Conservation (phyloP, 257 asterid species). For the Nyctanthes arbortristis region DNA sequence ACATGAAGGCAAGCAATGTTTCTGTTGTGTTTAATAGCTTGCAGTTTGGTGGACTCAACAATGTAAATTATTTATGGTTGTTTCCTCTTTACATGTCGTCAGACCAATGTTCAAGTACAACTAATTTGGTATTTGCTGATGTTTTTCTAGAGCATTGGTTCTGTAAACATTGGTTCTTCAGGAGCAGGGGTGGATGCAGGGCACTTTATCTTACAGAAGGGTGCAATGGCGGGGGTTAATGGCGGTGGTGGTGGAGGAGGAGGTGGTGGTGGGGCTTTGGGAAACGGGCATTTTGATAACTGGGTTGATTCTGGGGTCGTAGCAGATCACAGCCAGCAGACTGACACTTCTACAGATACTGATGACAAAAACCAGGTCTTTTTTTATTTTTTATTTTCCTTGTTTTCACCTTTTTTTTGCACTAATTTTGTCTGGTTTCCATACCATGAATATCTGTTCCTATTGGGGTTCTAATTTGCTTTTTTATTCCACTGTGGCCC, state of each 20-base stretch:
- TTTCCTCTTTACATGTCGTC: neutral
- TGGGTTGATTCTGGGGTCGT: constrained; percentile 60
- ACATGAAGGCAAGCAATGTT: constrained; percentile 48
- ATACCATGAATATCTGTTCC: neutral
- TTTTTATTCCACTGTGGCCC: no score
- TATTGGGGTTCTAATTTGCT: no score
- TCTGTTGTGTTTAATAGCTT: constrained; percentile 40
- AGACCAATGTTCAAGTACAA: neutral
- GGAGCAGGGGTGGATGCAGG: constrained; percentile 54
- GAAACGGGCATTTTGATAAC: constrained; percentile 55
- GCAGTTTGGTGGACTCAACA: constrained; percentile 55
- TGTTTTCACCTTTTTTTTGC: neutral
- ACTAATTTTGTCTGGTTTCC: neutral
- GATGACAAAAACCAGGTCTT: constrained; percentile 44
- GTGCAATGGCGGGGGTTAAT: constrained; percentile 33
- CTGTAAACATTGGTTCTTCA: constrained; percentile 63
- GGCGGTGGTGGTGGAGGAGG: constrained; percentile 27
- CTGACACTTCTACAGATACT: constrained; percentile 60
- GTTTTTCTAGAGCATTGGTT: constrained; percentile 58
- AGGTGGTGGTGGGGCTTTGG: constrained; percentile 49
- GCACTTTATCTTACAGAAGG: constrained; percentile 45
- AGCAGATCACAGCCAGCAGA: constrained; percentile 52
- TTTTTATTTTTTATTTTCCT: neutral
- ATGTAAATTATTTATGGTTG: constrained; percentile 35
- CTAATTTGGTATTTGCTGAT: neutral